Evolutionary conservation across 805 yeast species (phyloP).

Genomic region (Metschnikowia hibisci): DNA sequence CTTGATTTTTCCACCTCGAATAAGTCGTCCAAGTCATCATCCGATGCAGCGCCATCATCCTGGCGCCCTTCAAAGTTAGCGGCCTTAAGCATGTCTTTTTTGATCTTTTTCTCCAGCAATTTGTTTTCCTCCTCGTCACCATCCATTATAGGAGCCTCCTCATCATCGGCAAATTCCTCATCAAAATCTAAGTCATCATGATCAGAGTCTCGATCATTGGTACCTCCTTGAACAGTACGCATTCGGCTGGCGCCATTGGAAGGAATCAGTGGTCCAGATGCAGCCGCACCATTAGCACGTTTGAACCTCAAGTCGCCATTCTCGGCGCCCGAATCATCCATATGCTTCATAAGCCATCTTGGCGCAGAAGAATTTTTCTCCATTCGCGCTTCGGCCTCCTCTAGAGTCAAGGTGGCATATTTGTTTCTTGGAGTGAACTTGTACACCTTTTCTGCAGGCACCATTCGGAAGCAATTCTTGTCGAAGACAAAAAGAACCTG

Average conservation of each 20-base stretch:
- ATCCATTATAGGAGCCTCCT: slow-evolving; percentile 96
- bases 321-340: slow-evolving; percentile 53
- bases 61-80: slow-evolving; percentile 67
- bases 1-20: slow-evolving; percentile 58
- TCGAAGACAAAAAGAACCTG: slow-evolving; percentile 78
- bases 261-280: slow-evolving; percentile 3
- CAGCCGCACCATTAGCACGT: slow-evolving; percentile 22
- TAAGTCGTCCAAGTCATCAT: slow-evolving; percentile 59
- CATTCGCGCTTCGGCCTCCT: slow-evolving; percentile 96
- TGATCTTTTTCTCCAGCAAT: slow-evolving; percentile 78
- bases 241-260: slow-evolving; percentile 19
- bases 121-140: slow-evolving; percentile 94
- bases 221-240: slow-evolving; percentile 43
- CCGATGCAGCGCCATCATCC: slow-evolving; percentile 55
- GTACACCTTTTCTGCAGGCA: slow-evolving; percentile 93
- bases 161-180: slow-evolving; percentile 97
- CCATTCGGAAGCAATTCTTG: slow-evolving; percentile 83
- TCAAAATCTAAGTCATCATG: slow-evolving; percentile 92
- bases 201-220: slow-evolving; percentile 62
- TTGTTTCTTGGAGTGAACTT: slow-evolving; percentile 89
- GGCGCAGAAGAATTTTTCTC: slow-evolving; percentile 73
- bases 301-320: slow-evolving; percentile 45
- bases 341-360: slow-evolving; percentile 93
- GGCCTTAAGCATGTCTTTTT: slow-evolving; percentile 80
- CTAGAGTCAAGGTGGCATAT: slow-evolving; percentile 88